phyloP scores from a whole-genome alignment of 2,329 filamentous ascomycete genomes.

The Cryphonectria nitschkei region DNA sequence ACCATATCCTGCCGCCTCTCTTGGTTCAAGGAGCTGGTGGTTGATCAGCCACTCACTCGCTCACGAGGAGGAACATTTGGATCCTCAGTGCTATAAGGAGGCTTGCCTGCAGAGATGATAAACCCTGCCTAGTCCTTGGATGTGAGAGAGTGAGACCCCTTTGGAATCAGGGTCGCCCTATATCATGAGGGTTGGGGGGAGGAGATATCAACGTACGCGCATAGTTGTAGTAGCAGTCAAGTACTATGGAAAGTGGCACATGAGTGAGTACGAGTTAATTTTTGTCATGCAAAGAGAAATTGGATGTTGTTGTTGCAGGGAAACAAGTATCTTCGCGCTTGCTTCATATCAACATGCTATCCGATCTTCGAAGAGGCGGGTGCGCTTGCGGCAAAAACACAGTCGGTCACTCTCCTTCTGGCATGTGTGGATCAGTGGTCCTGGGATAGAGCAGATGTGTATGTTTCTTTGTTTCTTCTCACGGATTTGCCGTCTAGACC shows the following conservation, averaged over 20 bases:
- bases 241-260: too few relatives aligned
- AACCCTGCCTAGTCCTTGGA: not conserved
- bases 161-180: too few relatives aligned
- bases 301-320: not conserved
- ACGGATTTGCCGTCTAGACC: slow-evolving; percentile 11
- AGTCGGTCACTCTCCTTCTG: not conserved
- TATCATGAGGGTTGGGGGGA: too few relatives aligned
- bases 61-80: not conserved
- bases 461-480: not conserved
- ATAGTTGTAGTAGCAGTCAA: too few relatives aligned
- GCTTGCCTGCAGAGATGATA: not conserved
- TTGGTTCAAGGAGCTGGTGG: not conserved
- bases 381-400: too few relatives aligned
- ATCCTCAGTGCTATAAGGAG: not conserved
- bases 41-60: not conserved
- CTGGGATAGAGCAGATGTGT: not conserved
- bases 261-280: not conserved
- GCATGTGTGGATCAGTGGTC: not conserved
- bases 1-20: not conserved
- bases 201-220: too few relatives aligned
- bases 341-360: not conserved
- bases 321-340: not conserved
- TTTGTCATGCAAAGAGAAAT: not conserved
- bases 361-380: not conserved
- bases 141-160: too few relatives aligned